Evolutionary conservation across 2,329 filamentous ascomycete genomes (phyloP), one percentile per base, ranked within the genome.

Genomic region (Scedosporium aurantiacum): DNA sequence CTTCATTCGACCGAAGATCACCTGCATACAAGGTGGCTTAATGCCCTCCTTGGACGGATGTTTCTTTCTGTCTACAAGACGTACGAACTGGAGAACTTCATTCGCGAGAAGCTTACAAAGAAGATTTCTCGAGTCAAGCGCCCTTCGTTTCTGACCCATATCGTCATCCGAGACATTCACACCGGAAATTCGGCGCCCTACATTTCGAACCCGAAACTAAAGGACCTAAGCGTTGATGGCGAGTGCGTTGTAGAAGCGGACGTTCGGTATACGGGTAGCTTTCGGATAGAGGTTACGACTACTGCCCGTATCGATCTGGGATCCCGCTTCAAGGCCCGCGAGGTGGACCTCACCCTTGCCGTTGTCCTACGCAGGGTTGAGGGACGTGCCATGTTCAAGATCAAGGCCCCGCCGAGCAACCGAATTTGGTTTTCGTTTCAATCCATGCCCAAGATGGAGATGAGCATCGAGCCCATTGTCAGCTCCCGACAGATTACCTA

Each of bases 401-500:
- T 97, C 72, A 99, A 99, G 72, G 90, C 94, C 5, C 91, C 93
- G 16, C 94, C 94, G 0, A 97, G 91, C 73, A 99, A 99, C 71
- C 85, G 94, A 47, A 73, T 96, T n/a, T 99, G 94, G 94, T 84
- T 97, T 66, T 88, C 91, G 0, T 99, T 99, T 70, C 90, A 95
- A 70, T 85, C 85, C n/a, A 90, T 91, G 80, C 94, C 94, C 18
- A 92, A 93, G 70, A 88, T 99, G 77, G 91, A 96, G 64, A 86
- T 97, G 80, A 85, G 85, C n/a, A 90, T 97, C 52, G 91, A 97
- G 71, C 94, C 94, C 3, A 92, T 99, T 66, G 91, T 99, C 58
- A 96, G 92, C 75, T 89, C 91, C 14, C 85, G 93, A 62, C 93
- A 97, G 71, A 96, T 99, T 65, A 97, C 94, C 0, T 97, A 96